phyloP scores from a whole-genome alignment of 768 basidiomycete species.

The Sutorius australiensis region DNA sequence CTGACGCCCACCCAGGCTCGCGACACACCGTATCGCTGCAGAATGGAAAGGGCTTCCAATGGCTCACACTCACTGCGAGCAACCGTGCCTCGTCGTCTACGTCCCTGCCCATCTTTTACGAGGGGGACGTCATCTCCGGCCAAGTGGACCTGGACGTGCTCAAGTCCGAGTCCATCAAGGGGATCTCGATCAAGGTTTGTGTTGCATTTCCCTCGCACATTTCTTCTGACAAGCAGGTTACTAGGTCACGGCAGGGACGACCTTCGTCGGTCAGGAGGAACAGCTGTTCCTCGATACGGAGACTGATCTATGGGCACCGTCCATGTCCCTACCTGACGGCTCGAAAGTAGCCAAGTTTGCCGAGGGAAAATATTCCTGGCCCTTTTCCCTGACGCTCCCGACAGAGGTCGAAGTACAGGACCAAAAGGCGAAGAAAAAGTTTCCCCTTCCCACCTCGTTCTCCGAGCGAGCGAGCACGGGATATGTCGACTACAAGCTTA shows the following conservation, averaged over 20 bases:
- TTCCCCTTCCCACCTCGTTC: slow-evolving; percentile 50
- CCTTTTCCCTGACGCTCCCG: slow-evolving; percentile 48
- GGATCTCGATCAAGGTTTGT: slow-evolving; percentile 45
- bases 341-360: slow-evolving; percentile 34
- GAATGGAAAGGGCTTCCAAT: slow-evolving; percentile 38
- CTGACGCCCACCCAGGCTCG: background rate
- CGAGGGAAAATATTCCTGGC: slow-evolving; percentile 45
- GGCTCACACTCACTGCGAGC: slow-evolving; percentile 44
- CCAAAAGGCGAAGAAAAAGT: slow-evolving; percentile 34
- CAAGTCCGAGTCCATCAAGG: slow-evolving; percentile 48
- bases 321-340: slow-evolving; percentile 21
- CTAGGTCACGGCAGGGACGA: slow-evolving; percentile 44
- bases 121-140: slow-evolving; percentile 49
- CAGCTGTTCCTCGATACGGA: slow-evolving; percentile 42
- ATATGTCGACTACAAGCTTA: slow-evolving; percentile 54
- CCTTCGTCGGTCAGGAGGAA: slow-evolving; percentile 55
- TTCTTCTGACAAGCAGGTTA: background rate
- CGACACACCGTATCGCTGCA: slow-evolving; percentile 44
- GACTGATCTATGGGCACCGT: slow-evolving; percentile 40
- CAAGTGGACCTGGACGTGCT: slow-evolving; percentile 48
- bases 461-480: slow-evolving; percentile 52
- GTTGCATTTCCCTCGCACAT: background rate
- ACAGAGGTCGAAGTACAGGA: slow-evolving; percentile 38
- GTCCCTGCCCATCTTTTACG: slow-evolving; percentile 43
- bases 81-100: slow-evolving; percentile 39